Conservation (phyloP, 2,329 filamentous ascomycete species). For the Alternaria atra region DNA sequence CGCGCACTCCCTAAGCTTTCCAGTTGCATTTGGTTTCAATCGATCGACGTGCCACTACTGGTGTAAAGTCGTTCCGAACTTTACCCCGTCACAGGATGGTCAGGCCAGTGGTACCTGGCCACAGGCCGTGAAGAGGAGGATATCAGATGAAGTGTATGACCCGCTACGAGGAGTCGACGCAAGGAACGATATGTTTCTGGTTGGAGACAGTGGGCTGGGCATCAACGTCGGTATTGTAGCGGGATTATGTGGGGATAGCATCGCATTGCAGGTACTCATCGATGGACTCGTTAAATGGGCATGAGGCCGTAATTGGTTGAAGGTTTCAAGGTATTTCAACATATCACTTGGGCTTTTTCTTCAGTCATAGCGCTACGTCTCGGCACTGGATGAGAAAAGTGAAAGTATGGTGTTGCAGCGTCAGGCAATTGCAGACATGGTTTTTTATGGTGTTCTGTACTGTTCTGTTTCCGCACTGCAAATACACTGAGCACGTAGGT, state of each 20-base stretch:
- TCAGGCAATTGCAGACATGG: too few relatives aligned
- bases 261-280: slow-evolving; percentile 30
- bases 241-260: slow-evolving; percentile 29
- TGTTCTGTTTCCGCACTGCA: too few relatives aligned
- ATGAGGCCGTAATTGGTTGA: neutral
- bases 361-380: too few relatives aligned
- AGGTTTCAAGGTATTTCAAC: neutral
- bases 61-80: slow-evolving; percentile 28
- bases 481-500: too few relatives aligned
- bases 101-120: slow-evolving; percentile 21
- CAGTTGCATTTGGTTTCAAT: slow-evolving; percentile 33
- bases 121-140: slow-evolving; percentile 20
- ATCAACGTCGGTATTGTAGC: slow-evolving; percentile 32
- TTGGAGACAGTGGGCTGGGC: slow-evolving; percentile 23
- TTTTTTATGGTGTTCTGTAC: too few relatives aligned
- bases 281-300: slow-evolving; percentile 33
- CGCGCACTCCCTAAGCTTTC: slow-evolving; percentile 27
- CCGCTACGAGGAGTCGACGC: slow-evolving; percentile 22
- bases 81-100: slow-evolving; percentile 17
- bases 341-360: too few relatives aligned
- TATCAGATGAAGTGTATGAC: slow-evolving; percentile 27
- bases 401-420: too few relatives aligned
- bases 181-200: slow-evolving; percentile 33
- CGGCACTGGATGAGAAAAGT: too few relatives aligned
- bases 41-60: slow-evolving; percentile 34